Percentiles rank a stretch among this genome's conserved stretches.
Evolutionary conservation across 1,139 yeast genomes (phyloP).

Genomic region (Candida glucosophila): DNA sequence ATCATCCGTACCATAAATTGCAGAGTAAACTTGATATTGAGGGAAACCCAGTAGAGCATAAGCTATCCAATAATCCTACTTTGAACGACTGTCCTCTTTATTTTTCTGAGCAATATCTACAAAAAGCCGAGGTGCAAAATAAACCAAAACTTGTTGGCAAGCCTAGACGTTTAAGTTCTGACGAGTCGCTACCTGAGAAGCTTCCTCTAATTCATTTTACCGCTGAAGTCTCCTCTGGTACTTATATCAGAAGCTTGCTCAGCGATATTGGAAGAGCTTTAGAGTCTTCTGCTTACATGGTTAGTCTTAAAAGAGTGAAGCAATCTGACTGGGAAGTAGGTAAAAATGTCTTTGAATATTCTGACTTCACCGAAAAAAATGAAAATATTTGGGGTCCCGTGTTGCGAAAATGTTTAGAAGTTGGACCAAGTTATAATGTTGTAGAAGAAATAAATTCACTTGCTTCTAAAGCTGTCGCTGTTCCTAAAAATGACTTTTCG

Average conservation of each 20-base stretch:
- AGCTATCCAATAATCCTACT: conserved; percentile 47
- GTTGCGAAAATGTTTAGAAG: conserved; percentile 38
- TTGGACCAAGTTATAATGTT: conserved; percentile 23
- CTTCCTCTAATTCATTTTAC: conserved; percentile 64
- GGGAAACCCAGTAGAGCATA: conserved; percentile 40
- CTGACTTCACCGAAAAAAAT: conserved; percentile 52
- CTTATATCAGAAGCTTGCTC: conserved; percentile 82
- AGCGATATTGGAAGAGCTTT: conserved; percentile 84
- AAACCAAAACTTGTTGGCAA: conserved; percentile 19
- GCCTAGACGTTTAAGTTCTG: conserved; percentile 17
- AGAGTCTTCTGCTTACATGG: conserved; percentile 85
- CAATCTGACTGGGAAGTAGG: conserved; percentile 83
- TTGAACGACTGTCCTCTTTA: conserved; percentile 54
- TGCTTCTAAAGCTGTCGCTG: too few relatives aligned
- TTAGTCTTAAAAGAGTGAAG: conserved; percentile 57
- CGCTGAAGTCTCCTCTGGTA: conserved; percentile 86
- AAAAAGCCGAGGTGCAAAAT: conserved; percentile 29
- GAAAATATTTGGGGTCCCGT: conserved; percentile 66
- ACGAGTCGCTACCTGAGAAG: conserved; percentile 19
- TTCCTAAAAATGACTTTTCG: too few relatives aligned
- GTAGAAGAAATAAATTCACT: conserved; percentile 13
- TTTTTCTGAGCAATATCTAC: conserved; percentile 46
- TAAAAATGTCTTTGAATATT: conserved; percentile 58
- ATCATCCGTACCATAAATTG: conserved; percentile 48
- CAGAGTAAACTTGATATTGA: conserved; percentile 45